Evolutionary conservation across 352 stramenopile species (phyloP).

Genomic region (Thalassiosira exigua): DNA sequence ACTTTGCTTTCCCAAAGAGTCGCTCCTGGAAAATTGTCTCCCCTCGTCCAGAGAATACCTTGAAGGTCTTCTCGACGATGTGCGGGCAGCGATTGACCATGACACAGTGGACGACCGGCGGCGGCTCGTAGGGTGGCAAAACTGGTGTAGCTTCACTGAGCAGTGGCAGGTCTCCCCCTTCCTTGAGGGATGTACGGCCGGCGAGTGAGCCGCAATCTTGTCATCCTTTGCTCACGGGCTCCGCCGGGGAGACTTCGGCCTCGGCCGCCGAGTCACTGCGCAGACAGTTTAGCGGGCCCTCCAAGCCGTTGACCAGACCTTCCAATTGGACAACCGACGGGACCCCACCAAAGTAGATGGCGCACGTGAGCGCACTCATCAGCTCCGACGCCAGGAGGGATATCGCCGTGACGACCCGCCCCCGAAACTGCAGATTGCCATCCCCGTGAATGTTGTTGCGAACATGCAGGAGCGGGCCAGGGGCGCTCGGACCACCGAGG

Average conservation of each 20-base stretch:
- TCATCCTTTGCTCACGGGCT: constrained; percentile 12
- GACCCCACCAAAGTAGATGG: not conserved
- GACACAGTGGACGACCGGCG: constrained; percentile 24
- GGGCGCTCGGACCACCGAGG: no score
- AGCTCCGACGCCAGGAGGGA: not conserved
- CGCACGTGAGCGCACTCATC: not conserved
- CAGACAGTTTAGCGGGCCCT: not conserved
- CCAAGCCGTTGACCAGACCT: not conserved
- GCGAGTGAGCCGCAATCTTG: constrained; percentile 5
- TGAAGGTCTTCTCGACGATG: constrained; percentile 20
- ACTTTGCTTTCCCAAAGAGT: constrained; percentile 23
- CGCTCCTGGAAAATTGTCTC: constrained; percentile 23
- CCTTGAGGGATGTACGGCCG: not conserved
- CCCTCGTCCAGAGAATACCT: constrained; percentile 5
- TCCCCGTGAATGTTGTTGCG: not conserved
- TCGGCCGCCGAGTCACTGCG: constrained; percentile 3
- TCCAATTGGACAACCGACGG: not conserved
- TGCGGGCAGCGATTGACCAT: constrained; percentile 19
- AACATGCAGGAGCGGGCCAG: no score
- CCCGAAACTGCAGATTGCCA: not conserved
- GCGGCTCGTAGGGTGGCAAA: not conserved
- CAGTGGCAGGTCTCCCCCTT: constrained; percentile 4
- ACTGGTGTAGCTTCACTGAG: constrained; percentile 7
- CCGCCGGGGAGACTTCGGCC: constrained; percentile 9
- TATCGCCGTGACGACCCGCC: no score